Conservation (phyloP, 768 basidiomycete genomes). For the Collybiopsis luxurians region DNA sequence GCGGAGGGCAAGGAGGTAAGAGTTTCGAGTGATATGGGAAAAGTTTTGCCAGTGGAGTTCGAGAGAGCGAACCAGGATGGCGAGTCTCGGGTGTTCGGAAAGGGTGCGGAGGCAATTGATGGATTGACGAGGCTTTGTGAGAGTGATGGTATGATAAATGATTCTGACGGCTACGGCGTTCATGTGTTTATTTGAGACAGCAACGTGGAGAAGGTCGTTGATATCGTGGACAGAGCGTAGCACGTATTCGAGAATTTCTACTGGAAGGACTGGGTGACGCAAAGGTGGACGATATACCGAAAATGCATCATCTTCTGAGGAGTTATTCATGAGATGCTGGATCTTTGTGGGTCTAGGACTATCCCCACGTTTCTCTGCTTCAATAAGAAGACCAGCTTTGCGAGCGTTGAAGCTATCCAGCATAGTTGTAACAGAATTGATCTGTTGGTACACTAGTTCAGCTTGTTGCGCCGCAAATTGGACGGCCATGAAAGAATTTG, state of each 20-base stretch:
- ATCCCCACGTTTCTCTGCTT: background rate
- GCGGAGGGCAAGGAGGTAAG: conserved; percentile 47
- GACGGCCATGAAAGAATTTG: background rate
- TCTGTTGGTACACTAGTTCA: conserved; percentile 6
- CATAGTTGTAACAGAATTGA: background rate
- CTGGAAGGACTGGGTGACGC: conserved; percentile 21
- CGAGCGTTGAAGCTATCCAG: conserved; percentile 5
- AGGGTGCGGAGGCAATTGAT: conserved; percentile 40
- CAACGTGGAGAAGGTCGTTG: conserved; percentile 21
- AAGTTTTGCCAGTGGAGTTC: conserved; percentile 38
- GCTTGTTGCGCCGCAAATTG: conserved; percentile 2
- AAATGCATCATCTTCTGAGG: background rate
- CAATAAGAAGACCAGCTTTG: background rate
- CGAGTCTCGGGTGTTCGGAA: conserved; percentile 31
- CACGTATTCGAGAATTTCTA: conserved; percentile 34
- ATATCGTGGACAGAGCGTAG: conserved; percentile 20
- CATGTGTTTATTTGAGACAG: conserved; percentile 22
- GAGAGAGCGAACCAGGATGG: conserved; percentile 41
- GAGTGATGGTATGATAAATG: conserved; percentile 35
- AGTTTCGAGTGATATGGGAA: conserved; percentile 38
- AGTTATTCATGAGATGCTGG: background rate
- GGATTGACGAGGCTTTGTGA: conserved; percentile 25
- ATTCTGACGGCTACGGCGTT: conserved; percentile 26
- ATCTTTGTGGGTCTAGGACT: background rate
- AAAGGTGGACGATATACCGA: background rate